These are phyloP conservation scores for Trypanosoma grayi DNA, from an alignment of 208 protist species.

Conservation along the genomic window DNA sequence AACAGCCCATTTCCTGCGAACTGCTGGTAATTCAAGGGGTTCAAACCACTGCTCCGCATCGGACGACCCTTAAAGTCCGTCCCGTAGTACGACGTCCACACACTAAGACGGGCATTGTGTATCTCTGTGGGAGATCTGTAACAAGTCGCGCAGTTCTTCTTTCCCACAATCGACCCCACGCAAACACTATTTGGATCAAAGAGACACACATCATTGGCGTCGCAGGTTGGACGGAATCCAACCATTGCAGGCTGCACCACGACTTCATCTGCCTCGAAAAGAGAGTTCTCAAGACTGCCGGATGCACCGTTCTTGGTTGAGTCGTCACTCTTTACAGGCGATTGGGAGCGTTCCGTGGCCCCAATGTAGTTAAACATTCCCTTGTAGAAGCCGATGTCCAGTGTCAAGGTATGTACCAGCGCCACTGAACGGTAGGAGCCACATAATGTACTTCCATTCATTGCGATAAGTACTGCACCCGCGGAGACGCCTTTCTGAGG, in stretches of 20 bases:
- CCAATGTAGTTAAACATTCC: constrained; percentile 81
- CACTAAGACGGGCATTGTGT: constrained; percentile 23
- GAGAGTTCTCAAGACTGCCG: neutral
- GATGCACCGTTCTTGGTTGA: neutral
- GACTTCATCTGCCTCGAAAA: neutral
- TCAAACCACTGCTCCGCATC: constrained; percentile 62
- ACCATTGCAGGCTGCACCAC: constrained; percentile 57
- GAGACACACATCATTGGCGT: constrained; percentile 42
- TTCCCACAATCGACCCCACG: constrained; percentile 50
- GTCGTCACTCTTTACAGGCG: neutral
- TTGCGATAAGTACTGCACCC: constrained; percentile 59
- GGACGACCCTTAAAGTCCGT: constrained; percentile 47
- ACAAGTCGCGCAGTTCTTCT: constrained; percentile 77
- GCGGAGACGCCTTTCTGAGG: constrained; percentile 36
- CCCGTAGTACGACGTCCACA: constrained; percentile 80
- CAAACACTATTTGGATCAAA: constrained; percentile 49
- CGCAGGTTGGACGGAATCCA: constrained; percentile 77
- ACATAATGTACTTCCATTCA: constrained; percentile 37
- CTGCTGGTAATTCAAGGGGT: constrained; percentile 64
- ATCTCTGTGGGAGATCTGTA: constrained; percentile 20
- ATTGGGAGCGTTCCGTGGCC: neutral
- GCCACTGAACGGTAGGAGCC: constrained; percentile 34
- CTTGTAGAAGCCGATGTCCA: constrained; percentile 68
- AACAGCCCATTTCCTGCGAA: constrained; percentile 40
- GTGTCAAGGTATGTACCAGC: constrained; percentile 58